phyloP scores from a whole-genome alignment of 495 filamentous ascomycete genomes.

The Penicillium soppii region DNA sequence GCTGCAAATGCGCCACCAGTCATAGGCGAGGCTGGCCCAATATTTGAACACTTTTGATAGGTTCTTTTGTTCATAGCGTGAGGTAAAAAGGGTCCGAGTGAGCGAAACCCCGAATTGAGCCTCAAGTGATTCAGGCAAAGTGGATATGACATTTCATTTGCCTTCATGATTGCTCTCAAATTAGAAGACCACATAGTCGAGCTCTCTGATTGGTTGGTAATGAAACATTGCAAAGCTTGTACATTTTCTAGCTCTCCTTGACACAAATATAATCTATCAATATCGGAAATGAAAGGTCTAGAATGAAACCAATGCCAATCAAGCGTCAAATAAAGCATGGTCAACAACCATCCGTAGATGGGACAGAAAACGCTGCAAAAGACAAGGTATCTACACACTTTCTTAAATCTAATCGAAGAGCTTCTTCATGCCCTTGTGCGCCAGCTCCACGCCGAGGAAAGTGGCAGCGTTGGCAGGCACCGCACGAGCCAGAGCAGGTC shows the following conservation, averaged over 20 bases:
- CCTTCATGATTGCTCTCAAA: too few species aligned
- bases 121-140: constrained; percentile 1
- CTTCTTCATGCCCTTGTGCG: constrained; percentile 79
- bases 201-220: neutral
- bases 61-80: neutral
- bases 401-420: constrained; percentile 51
- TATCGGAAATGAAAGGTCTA: constrained; percentile 4
- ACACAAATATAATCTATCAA: neutral
- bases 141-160: neutral
- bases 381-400: constrained; percentile 19
- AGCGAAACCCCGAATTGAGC: neutral
- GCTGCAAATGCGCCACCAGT: neutral
- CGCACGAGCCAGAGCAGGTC: constrained; percentile 86
- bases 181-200: too few species aligned
- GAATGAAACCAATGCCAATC: neutral
- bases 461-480: constrained; percentile 91
- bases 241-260: neutral
- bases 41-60: neutral
- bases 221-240: neutral
- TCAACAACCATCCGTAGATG: constrained; percentile 5
- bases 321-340: neutral
- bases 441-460: constrained; percentile 75
- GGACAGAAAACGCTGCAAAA: constrained; percentile 15
- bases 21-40: constrained; percentile 1
- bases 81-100: neutral